Percentiles rank a stretch among this genome's conserved stretches.
Evolutionary conservation across 352 stramenopile genomes (phyloP).

Genomic region (Hyaloperonospora arabidopsidis): DNA sequence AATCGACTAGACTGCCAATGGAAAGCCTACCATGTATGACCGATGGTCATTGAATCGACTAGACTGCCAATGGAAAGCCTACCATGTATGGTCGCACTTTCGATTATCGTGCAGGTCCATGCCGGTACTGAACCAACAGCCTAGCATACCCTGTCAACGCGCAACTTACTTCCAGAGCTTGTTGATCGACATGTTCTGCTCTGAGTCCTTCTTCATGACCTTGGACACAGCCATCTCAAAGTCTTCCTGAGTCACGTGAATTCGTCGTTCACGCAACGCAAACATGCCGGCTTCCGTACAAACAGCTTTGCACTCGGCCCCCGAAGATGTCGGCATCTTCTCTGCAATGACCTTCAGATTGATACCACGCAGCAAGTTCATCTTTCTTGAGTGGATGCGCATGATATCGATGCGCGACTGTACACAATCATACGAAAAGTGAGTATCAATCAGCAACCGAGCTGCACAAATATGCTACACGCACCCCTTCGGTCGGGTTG

Average conservation of each 20-base stretch:
- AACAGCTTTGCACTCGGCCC: conserved; percentile 98
- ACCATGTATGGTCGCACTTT: too few species aligned
- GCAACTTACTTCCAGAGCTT: conserved; percentile 98
- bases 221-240: conserved; percentile 99
- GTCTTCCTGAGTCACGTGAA: conserved; percentile 99
- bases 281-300: conserved; percentile 99
- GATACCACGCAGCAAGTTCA: conserved; percentile 99
- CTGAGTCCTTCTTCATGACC: conserved; percentile 99
- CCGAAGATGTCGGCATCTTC: conserved; percentile 96
- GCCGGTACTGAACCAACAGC: too few species aligned
- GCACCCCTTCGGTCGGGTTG: conserved; percentile 92
- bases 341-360: conserved; percentile 97
- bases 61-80: too few species aligned
- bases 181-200: conserved; percentile 96
- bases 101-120: too few species aligned
- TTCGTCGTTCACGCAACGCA: conserved; percentile 96
- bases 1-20: too few species aligned
- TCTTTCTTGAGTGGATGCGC: conserved; percentile 97
- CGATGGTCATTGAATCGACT: too few species aligned
- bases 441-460: conserved; percentile 5
- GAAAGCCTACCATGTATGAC: too few species aligned
- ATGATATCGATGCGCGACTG: conserved; percentile 94
- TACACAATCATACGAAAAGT: conserved; percentile 9
- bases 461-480: conserved; percentile 14
- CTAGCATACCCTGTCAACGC: not conserved